Evolutionary conservation across 1,139 yeast genomes (phyloP), one percentile per base, ranked within the genome.

Genomic region (Kodamaea sp.): DNA sequence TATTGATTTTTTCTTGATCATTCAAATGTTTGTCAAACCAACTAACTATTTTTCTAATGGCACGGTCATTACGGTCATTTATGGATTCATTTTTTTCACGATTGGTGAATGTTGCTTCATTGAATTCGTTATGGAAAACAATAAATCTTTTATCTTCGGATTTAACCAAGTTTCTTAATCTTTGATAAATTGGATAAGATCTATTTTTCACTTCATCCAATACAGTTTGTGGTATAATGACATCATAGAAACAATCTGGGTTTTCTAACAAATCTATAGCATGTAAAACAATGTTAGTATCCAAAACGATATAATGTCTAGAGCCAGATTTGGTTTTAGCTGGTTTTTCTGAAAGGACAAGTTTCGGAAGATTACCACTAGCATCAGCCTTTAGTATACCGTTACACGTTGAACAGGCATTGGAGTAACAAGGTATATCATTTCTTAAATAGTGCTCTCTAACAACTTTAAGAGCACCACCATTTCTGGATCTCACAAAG

Each of bases 101-200:
- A 15, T 68, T 68, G 4, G 82, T 71, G 58, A 73, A 85, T 0
- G 97, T 88, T 8, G 74, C 78, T 47, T 79, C 79, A 49, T 78
- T 78, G 60, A 89, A 94, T 59, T 92, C 98, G 61, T 94, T 94
- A 62, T 94, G 97, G 62, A 86, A 92, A 3, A 92, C 95, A 32
- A 86, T 78, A 56, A 90, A 88, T 46, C 97, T 70, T 60, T 92
- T 94, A 34, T 79, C 87, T 42, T 84, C 90, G 37, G 81, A 81
- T 52, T 79, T 81, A 11, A 88, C 81, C 33, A 94, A 67, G 5
- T 85, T 78, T 53, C 97, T 75, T 38, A 92, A 64, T 55, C 98
- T 74, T 52, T 85, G 83, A 57, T 90, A 94, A 24, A 90, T 82
- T 2, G 98, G 97, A 53, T 82, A 78, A 33, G 96, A 86, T 54